A percentile compares a stretch with the other conserved stretches of the same genome.
These are phyloP conservation scores for Mucor lusitanicus DNA, from an alignment of 371 early-diverging fungal species.

Conservation along the genomic window DNA sequence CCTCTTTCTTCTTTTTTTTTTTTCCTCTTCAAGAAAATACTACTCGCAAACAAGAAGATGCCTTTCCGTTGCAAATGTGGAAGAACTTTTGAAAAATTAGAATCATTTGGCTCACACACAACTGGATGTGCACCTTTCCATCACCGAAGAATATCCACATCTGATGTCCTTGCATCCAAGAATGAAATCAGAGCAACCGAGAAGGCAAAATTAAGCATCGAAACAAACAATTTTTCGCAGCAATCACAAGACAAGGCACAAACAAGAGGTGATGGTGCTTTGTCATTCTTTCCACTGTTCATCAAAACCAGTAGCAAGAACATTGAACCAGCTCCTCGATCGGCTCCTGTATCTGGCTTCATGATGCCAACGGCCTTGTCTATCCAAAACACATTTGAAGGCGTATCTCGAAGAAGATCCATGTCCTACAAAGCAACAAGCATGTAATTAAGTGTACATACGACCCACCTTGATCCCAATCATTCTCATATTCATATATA, in stretches of 20 bases:
- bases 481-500: no score
- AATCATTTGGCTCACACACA: slow-evolving; percentile 50
- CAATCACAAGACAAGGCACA: neutral
- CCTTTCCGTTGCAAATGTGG: slow-evolving; percentile 58
- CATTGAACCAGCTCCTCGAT: neutral
- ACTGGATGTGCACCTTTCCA: slow-evolving; percentile 54
- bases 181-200: neutral
- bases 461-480: neutral
- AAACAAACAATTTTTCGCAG: neutral
- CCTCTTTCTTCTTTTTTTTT: slow-evolving; percentile 15
- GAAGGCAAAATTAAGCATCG: neutral
- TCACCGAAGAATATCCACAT: slow-evolving; percentile 34
- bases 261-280: neutral
- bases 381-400: slow-evolving; percentile 49
- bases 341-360: slow-evolving; percentile 8
- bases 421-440: slow-evolving; percentile 31
- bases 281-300: neutral
- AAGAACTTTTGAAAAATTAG: slow-evolving; percentile 53
- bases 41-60: slow-evolving; percentile 20
- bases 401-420: slow-evolving; percentile 43
- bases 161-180: neutral
- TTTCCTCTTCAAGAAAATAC: neutral
- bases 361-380: slow-evolving; percentile 53
- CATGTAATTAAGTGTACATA: neutral
- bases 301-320: neutral